These are phyloP conservation scores for Penicillium ucsense DNA, from an alignment of 495 filamentous ascomycete genomes.

Conservation along the genomic window DNA sequence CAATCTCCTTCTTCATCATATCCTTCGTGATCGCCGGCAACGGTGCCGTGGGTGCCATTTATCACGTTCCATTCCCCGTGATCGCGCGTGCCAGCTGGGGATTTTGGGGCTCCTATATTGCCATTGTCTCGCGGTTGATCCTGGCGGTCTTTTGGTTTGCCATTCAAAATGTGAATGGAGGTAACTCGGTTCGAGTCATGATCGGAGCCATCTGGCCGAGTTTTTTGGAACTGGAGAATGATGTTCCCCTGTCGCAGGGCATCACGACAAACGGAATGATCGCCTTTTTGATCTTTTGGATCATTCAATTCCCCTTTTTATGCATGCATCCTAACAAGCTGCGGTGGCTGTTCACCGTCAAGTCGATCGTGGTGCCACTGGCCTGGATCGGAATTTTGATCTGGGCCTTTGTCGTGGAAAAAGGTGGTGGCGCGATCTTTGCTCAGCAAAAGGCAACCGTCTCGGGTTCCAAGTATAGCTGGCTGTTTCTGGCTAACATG, in stretches of 20 bases:
- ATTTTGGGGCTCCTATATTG: conserved; percentile 59
- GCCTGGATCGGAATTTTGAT: conserved; percentile 39
- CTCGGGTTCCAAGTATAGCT: conserved; percentile 29
- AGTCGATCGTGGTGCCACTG: conserved; percentile 35
- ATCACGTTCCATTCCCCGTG: conserved; percentile 61
- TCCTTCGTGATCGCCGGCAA: conserved; percentile 55
- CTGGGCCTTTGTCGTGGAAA: conserved; percentile 37
- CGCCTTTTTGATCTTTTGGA: conserved; percentile 50
- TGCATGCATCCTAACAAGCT: conserved; percentile 36
- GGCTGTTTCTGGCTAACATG: conserved; percentile 35
- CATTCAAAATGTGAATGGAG: conserved; percentile 59
- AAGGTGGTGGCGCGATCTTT: conserved; percentile 24
- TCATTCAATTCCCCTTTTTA: conserved; percentile 37
- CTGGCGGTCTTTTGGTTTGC: conserved; percentile 66
- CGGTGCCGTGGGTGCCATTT: conserved; percentile 50
- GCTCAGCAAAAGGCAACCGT: conserved; percentile 21
- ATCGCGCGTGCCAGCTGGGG: conserved; percentile 58
- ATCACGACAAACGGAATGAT: conserved; percentile 59
- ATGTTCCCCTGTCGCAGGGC: conserved; percentile 45
- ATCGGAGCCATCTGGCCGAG: conserved; percentile 60
- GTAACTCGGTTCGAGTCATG: conserved; percentile 56
- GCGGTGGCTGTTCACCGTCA: conserved; percentile 37
- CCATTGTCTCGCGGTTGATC: conserved; percentile 56
- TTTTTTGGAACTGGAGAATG: conserved; percentile 45
- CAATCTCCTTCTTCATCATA: conserved; percentile 51